Evolutionary conservation across 306 rosid genomes (phyloP).

Genomic region (Pueraria montana): DNA sequence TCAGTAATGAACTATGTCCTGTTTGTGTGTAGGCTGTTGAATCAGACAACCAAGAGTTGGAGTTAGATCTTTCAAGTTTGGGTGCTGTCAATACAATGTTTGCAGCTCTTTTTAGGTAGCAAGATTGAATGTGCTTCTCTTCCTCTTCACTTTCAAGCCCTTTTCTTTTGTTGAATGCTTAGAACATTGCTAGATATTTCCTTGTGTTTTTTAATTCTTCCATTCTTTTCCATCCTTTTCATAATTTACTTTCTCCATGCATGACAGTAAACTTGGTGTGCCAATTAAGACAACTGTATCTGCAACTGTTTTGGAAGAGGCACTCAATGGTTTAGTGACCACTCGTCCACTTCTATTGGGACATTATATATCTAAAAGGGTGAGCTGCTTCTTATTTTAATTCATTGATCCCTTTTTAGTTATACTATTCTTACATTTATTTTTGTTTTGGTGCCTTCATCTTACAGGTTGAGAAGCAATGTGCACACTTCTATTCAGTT

Average conservation of each 20-base stretch:
- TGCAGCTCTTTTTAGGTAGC: slow-evolving; percentile 98
- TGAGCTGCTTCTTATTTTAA: slow-evolving; percentile 33
- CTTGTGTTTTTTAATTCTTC: not conserved
- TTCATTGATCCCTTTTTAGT: slow-evolving; percentile 23
- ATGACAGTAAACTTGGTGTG: slow-evolving; percentile 95
- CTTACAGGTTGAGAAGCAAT: slow-evolving; percentile 95
- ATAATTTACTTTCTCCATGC: slow-evolving; percentile 38
- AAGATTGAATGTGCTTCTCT: slow-evolving; percentile 25
- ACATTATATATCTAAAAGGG: slow-evolving; percentile 77
- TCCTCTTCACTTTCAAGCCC: slow-evolving; percentile 21
- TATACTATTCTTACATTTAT: slow-evolving; percentile 25
- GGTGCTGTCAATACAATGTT: slow-evolving; percentile 98
- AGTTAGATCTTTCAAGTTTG: slow-evolving; percentile 97
- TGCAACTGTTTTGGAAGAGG: slow-evolving; percentile 94
- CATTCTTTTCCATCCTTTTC: slow-evolving; percentile 22
- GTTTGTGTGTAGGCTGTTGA: slow-evolving; percentile 82
- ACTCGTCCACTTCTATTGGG: slow-evolving; percentile 81
- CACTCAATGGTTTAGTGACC: slow-evolving; percentile 79
- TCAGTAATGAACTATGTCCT: slow-evolving; percentile 36
- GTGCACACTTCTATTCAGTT: slow-evolving; percentile 94
- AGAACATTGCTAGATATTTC: not conserved
- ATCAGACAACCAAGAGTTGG: slow-evolving; percentile 93
- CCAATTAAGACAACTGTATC: slow-evolving; percentile 98
- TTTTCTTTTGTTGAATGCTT: slow-evolving; percentile 31
- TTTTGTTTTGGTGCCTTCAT: slow-evolving; percentile 46